Percentiles rank a stretch among this genome's conserved stretches.
Evolutionary conservation across 352 stramenopile species (phyloP).

Genomic region (Aphanomyces cochlioides): DNA sequence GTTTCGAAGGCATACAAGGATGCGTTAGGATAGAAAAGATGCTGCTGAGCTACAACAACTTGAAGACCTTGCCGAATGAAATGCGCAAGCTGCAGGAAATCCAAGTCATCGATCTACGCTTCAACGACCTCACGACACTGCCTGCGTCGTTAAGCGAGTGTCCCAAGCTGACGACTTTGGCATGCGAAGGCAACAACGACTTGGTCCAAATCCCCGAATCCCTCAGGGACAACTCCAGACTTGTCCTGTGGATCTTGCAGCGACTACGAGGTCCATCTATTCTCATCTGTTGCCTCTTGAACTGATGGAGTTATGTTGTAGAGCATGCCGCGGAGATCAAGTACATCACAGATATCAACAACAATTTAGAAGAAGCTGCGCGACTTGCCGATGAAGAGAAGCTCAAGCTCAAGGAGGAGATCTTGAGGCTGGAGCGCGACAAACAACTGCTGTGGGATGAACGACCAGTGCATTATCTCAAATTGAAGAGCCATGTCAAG

Average conservation of each 20-base stretch:
- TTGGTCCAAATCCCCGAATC: conserved; percentile 63
- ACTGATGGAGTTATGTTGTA: neutral
- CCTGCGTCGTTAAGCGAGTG: conserved; percentile 75
- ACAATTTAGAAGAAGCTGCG: conserved; percentile 66
- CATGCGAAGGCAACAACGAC: conserved; percentile 55
- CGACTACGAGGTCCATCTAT: conserved; percentile 46
- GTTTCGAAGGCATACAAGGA: conserved; percentile 47
- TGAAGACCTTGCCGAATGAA: conserved; percentile 48
- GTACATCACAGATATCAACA: conserved; percentile 73
- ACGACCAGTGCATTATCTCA: conserved; percentile 63
- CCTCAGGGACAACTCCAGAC: conserved; percentile 58
- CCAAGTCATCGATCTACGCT: conserved; percentile 55
- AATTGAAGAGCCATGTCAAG: conserved; percentile 58
- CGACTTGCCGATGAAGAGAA: conserved; percentile 68
- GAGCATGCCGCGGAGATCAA: conserved; percentile 53
- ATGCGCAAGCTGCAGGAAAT: conserved; percentile 53
- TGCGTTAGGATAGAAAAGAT: conserved; percentile 69
- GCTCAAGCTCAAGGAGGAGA: conserved; percentile 60
- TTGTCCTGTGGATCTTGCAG: conserved; percentile 77
- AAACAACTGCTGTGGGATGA: conserved; percentile 59
- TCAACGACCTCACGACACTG: conserved; percentile 69
- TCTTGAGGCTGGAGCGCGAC: conserved; percentile 53
- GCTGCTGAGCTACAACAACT: conserved; percentile 61
- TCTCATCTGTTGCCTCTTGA: neutral
- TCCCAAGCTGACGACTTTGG: conserved; percentile 45